Evolutionary conservation across 768 basidiomycete genomes (phyloP), one percentile per base, ranked within the genome.

Genomic region (Floccularia luteovirens): DNA sequence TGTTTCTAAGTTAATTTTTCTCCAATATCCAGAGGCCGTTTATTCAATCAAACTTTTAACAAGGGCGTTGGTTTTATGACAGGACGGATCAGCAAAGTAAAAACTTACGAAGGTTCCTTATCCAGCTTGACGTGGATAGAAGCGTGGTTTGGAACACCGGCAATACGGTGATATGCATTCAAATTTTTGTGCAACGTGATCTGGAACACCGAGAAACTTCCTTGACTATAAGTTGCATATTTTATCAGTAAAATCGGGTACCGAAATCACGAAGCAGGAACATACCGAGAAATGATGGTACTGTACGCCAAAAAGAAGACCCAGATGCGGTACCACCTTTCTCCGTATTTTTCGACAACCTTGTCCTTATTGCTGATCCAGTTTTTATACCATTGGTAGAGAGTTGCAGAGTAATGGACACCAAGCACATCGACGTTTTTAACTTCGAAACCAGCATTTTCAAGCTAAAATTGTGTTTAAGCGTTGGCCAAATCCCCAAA

Each of bases 171-270:
- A 69, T 82, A 98, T 0, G 82, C 89, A 56, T 98, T 98, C 48
- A 98, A 66, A 71, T 98, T 99, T 71, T 99, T 99, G 73, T 98
- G 94, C 45, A 93, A 63, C 3, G 93, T 97, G 56, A 99, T 78
- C 67, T 98, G 93, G 86, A 94, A 99, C 30, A 97, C 85, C 0
- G 90, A 88, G 5, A 86, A 79, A 10, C 82, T 70, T 24, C 96
- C 96, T 72, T 98, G 89, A 20, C 87, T 82, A 46, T 36, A 43
- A 5, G 8, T 14, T 24, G 20, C 13, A 39, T 38, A 37, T 38
- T 14, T 4, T 28, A 10, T 32, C 5, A 36, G 21, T 37, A 38
- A 25, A 16, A n/a, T 41, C 24, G 22, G n/a, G n/a, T n/a, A n/a
- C n/a, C 43, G 3, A 43, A 31, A 36, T 19, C 12, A 24, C 4